Evolutionary conservation across 257 asterid genomes (phyloP), one percentile per base, ranked within the genome.

Genomic region (Solanum sitiens): DNA sequence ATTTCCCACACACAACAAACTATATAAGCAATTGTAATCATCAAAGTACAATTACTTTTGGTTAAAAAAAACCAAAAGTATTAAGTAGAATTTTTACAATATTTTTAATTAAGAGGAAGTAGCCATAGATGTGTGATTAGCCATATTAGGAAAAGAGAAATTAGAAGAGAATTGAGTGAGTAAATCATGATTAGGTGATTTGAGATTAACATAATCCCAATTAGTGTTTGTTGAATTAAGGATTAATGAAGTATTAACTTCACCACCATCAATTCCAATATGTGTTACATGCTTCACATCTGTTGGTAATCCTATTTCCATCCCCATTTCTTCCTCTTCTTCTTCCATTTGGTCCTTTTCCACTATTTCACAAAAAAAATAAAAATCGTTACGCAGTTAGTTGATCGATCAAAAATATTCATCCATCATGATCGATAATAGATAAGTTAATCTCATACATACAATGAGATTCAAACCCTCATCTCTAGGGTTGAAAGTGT

Each of bases 231-330:
- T 44, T 79, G 87, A 68, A 71, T 74, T 74, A 74, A 85, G 82
- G 18, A 11, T 16, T 42, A 71, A 33, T 71, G 87, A 67, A 67
- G 45, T 85, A 56, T 56, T 56, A 15, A 21, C 50, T 18, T 39
- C 42, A 47, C 86, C 93, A 71, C 90, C 93, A 82, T 91, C 93
- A 65, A 87, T 85, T 56, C 93, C 93, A 42, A 91, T 91, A 50
- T 91, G 93, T 4, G 93, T 88, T 10, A 91, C 91, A 88, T 91
- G 92, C 74, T 90, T 91, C 83, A 91, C 93, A 87, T 91, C 90
- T n/a, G 93, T 91, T 71, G 93, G 93, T 47, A 88, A 44, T 32
- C 93, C 93, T 53, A 91, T 91, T 83, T 91, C 93, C 84, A 91
- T 87, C 20, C 89, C 90, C 65, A 88, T 88, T 76, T 88, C 90